Percentiles rank a stretch among this genome's conserved stretches.
Evolutionary conservation across 192 early-diverging fungal species (phyloP).

Genomic region (Rhizoclosmatium globosum): DNA sequence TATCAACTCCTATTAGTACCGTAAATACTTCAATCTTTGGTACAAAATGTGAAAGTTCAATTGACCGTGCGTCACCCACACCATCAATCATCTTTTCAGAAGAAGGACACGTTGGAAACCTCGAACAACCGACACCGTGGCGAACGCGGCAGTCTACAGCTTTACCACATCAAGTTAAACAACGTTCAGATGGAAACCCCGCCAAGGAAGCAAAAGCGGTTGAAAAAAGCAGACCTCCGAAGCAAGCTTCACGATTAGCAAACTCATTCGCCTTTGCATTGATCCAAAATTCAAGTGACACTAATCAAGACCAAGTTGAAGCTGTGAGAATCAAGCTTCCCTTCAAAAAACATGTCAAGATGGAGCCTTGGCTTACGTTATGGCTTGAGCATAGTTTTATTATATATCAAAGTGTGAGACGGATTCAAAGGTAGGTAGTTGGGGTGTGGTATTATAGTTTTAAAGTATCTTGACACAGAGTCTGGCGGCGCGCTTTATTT

Average conservation of each 20-base stretch:
- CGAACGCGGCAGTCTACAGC: not conserved
- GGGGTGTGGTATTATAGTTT: too few relatives aligned
- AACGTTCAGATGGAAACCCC: not conserved
- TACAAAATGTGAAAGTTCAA: not conserved
- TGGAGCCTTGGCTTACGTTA: constrained; percentile 2
- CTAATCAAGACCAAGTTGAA: not conserved
- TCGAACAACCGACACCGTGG: not conserved
- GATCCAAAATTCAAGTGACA: too few relatives aligned
- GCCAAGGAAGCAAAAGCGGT: not conserved
- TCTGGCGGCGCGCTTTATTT: not conserved
- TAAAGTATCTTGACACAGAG: not conserved
- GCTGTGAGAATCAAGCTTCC: constrained; percentile 13
- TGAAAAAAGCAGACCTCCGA: too few relatives aligned
- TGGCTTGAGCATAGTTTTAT: constrained; percentile 6
- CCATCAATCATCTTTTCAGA: not conserved
- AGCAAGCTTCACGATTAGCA: not conserved
- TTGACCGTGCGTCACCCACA: not conserved
- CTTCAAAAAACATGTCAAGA: constrained; percentile 13
- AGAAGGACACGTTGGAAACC: not conserved
- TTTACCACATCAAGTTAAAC: not conserved
- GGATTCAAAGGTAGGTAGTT: constrained; percentile 13
- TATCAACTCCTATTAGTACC: not conserved
- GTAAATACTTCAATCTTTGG: not conserved
- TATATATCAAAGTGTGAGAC: constrained; percentile 15
- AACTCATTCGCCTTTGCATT: not conserved